phyloP scores from a whole-genome alignment of 208 protist genomes.

The Leishmania arabica region DNA sequence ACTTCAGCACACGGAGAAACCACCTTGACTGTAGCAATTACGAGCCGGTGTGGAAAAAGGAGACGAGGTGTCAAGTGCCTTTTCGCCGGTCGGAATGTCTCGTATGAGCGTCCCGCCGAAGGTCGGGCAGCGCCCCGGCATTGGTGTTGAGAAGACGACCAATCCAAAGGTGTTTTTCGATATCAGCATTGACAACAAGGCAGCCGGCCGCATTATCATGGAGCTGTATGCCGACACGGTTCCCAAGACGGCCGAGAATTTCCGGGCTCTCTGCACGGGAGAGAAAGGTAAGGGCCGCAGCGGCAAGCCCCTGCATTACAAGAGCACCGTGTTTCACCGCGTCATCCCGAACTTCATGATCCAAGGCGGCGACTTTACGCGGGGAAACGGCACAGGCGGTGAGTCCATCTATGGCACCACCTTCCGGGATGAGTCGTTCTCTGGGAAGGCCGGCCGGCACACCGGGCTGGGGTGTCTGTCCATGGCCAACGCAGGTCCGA shows the following conservation, averaged over 20 bases:
- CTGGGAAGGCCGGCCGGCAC: conserved; percentile 92
- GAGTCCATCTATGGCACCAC: conserved; percentile 98
- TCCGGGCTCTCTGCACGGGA: conserved; percentile 90
- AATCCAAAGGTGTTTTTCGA: conserved; percentile 94
- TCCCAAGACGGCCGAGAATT: conserved; percentile 95
- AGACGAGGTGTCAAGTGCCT: not conserved
- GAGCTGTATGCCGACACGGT: conserved; percentile 93
- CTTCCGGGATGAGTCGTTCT: conserved; percentile 97
- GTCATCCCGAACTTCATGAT: conserved; percentile 96
- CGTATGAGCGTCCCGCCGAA: conserved; percentile 69
- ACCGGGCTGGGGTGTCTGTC: conserved; percentile 94
- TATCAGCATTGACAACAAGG: conserved; percentile 73
- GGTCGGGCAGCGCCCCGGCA: conserved; percentile 28
- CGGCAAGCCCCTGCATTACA: conserved; percentile 97
- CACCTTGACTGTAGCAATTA: not conserved
- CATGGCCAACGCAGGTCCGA: conserved; percentile 98
- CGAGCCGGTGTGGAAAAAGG: no score
- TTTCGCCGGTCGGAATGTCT: conserved; percentile 28
- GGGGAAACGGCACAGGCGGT: conserved; percentile 96
- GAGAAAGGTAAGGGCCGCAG: conserved; percentile 88
- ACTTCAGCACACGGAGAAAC: not conserved
- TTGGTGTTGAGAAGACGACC: conserved; percentile 19
- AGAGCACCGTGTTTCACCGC: conserved; percentile 96
- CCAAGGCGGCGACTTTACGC: conserved; percentile 98
- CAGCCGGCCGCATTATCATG: conserved; percentile 85